Conservation (phyloP, 805 yeast species). For the Wickerhamiella slavikovae region DNA sequence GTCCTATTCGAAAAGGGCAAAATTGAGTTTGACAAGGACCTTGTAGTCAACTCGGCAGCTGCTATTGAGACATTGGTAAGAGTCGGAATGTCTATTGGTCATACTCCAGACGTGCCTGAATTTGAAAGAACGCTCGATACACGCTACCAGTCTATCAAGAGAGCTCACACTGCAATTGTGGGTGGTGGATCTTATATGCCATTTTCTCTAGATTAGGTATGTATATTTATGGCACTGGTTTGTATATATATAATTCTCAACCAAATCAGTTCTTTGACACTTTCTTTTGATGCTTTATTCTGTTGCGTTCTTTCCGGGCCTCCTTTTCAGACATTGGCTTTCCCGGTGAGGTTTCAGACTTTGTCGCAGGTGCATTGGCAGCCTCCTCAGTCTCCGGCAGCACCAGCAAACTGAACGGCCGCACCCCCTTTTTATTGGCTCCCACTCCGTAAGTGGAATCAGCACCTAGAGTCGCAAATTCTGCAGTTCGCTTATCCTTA, state of each 20-base stretch:
- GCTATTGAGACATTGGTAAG: conserved; percentile 65
- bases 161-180: conserved; percentile 11
- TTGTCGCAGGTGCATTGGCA: too few species aligned
- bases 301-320: too few species aligned
- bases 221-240: not conserved
- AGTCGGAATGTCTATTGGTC: conserved; percentile 89
- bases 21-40: conserved; percentile 46
- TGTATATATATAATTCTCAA: not conserved
- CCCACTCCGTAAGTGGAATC: conserved; percentile 42
- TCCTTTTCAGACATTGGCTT: too few species aligned
- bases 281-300: too few species aligned
- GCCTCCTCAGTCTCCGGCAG: too few species aligned
- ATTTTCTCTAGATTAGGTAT: conserved; percentile 10
- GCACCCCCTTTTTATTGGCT: conserved; percentile 30
- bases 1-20: conserved; percentile 31
- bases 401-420: conserved; percentile 6
- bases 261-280: not conserved
- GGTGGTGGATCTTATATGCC: conserved; percentile 16
- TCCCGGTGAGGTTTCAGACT: not conserved
- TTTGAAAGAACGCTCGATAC: conserved; percentile 11
- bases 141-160: conserved; percentile 8
- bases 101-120: conserved; percentile 17
- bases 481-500: conserved; percentile 21
- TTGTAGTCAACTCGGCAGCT: conserved; percentile 36
- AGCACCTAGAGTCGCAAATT: conserved; percentile 29